Base-by-base conservation (phyloP, 345 rosid species). In the Rubroshorea leprosula region DNA sequence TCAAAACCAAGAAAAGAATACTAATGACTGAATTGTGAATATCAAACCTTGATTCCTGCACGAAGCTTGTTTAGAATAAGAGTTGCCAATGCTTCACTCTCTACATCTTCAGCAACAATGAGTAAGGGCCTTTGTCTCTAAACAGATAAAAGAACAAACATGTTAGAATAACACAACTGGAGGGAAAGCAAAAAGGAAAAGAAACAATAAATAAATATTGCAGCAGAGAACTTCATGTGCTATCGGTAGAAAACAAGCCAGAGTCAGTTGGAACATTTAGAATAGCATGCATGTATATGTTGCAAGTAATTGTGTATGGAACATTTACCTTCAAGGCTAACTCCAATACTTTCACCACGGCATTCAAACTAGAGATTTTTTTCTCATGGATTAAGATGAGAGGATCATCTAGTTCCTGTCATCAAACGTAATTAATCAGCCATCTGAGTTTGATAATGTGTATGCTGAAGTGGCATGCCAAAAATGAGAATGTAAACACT, bases 391-490 rank as follows among this genome's bases (percentile, higher is more conserved):
- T 80, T 45, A 93, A 77, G 71, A 93, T 80, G 59, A 93, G 96
- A 64, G 99, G 99, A 72, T 93, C 89, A 6, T 93, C 99, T 54
- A 93, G 64, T 72, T 93, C 99, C 99, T 90, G 90, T 64, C 64
- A 60, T 27, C 27, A 43, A 13, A 52, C 15, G n/a, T 10, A 19
- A 23, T 5, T 21, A 55, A 55, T 64, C 19, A 55, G 31, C 18
- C 15, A 17, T 11, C 25, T 17, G 14, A 23, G 53, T 47, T 47
- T 47, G n/a, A n/a, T n/a, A 27, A 27, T 27, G 31, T 27, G 31
- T 27, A 23, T 29, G 18, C 21, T 22, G 13, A 23, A 23, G 11
- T 43, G 6, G 61, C 64, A 57, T 44, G 48, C 52, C 23, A 21
- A 19, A 16, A 57, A 45, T 19, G 38, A 41, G 51, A 26, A 20